Percentiles rank a stretch among this genome's conserved stretches.
Conservation (phyloP, 805 yeast genomes). For the Isabelozyma gotoi region DNA sequence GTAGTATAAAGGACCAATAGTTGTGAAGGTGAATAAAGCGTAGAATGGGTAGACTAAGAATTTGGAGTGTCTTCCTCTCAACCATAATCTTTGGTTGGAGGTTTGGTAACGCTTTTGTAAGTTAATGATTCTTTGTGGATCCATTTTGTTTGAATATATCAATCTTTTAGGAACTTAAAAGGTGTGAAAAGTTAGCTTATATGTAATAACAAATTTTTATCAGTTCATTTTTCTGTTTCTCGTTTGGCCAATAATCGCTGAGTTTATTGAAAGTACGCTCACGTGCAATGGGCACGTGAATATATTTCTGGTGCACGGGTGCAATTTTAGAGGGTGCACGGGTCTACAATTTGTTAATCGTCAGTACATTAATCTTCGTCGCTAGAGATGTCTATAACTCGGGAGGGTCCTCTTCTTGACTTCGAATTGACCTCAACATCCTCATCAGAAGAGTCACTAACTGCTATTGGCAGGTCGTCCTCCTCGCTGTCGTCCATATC, state of each 20-base stretch:
- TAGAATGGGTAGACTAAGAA: constrained; percentile 74
- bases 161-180: background rate
- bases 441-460: constrained; percentile 3
- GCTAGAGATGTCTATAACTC: constrained; percentile 2
- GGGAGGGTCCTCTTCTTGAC: background rate
- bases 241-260: constrained; percentile 5
- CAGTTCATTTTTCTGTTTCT: background rate
- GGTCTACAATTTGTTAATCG: background rate
- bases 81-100: constrained; percentile 44
- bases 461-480: background rate
- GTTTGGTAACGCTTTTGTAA: constrained; percentile 46
- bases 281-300: too few species aligned
- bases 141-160: constrained; percentile 21
- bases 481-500: background rate
- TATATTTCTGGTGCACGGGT: too few species aligned
- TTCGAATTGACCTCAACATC: background rate
- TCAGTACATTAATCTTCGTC: constrained; percentile 2
- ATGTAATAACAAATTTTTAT: background rate
- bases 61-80: constrained; percentile 54
- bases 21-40: constrained; percentile 67
- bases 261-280: background rate
- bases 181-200: background rate
- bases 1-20: constrained; percentile 66
- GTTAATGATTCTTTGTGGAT: constrained; percentile 48
- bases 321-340: background rate